These are phyloP conservation scores for Zygosaccharomyces gambellarensis DNA, from an alignment of 805 yeast species.

Conservation along the genomic window DNA sequence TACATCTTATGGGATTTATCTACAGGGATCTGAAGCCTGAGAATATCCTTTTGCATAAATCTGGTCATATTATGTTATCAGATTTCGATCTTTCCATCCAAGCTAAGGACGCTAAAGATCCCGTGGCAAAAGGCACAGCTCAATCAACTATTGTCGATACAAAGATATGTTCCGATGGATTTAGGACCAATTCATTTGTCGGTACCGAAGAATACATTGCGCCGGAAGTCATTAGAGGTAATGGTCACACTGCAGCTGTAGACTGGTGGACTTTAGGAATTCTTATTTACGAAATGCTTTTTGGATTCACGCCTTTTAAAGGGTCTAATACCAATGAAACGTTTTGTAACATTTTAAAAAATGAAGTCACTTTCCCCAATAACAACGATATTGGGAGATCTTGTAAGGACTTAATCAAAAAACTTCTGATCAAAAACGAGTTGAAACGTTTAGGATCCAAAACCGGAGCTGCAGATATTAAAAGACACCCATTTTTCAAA, in stretches of 20 bases:
- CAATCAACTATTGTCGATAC: slow-evolving; percentile 61
- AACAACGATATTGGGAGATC: slow-evolving; percentile 59
- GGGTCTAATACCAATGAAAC: slow-evolving; percentile 86
- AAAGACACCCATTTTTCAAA: slow-evolving; percentile 86
- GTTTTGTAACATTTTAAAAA: slow-evolving; percentile 78
- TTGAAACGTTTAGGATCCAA: slow-evolving; percentile 82
- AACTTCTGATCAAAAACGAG: slow-evolving; percentile 84
- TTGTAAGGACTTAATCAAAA: slow-evolving; percentile 76
- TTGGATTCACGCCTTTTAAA: slow-evolving; percentile 94
- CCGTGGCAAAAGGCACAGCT: slow-evolving; percentile 37
- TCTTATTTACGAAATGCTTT: slow-evolving; percentile 87
- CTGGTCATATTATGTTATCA: slow-evolving; percentile 96
- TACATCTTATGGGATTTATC: slow-evolving; percentile 95
- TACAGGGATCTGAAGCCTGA: slow-evolving; percentile 97
- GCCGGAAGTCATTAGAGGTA: slow-evolving; percentile 95
- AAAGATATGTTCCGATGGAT: slow-evolving; percentile 90
- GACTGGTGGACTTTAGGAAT: slow-evolving; percentile 99
- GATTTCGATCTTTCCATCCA: slow-evolving; percentile 96
- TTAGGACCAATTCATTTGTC: slow-evolving; percentile 94
- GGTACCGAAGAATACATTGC: slow-evolving; percentile 99
- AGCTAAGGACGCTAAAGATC: slow-evolving; percentile 69
- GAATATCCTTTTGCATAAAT: slow-evolving; percentile 86
- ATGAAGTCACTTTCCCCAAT: slow-evolving; percentile 77
- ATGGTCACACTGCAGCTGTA: slow-evolving; percentile 96
- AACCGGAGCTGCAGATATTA: slow-evolving; percentile 92